Conservation (phyloP, 208 protist species). For the Angomonas ambiguus region DNA sequence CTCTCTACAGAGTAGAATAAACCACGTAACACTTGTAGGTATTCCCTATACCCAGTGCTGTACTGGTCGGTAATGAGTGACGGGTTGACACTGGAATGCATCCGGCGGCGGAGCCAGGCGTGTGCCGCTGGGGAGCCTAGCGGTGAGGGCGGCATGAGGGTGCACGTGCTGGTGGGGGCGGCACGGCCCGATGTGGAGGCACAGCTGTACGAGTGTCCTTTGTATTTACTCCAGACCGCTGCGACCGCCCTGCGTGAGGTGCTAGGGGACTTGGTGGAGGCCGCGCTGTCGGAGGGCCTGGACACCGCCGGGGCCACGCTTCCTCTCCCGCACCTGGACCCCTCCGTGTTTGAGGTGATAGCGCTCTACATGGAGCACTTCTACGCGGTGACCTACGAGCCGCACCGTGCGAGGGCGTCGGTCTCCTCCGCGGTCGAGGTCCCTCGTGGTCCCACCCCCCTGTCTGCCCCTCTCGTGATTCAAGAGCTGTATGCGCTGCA, state of each 20-base stretch:
- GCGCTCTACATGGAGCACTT: slow-evolving; percentile 75
- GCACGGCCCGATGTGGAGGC: not conserved
- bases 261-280: slow-evolving; percentile 23
- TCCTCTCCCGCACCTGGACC: slow-evolving; percentile 34
- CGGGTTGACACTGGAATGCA: too few relatives aligned
- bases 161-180: not conserved
- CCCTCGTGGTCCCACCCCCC: slow-evolving; percentile 3
- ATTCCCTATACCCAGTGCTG: too few relatives aligned
- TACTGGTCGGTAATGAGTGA: too few relatives aligned
- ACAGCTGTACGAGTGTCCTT: slow-evolving; percentile 29
- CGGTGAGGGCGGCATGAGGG: not conserved
- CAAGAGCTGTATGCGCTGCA: slow-evolving; percentile 53
- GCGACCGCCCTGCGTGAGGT: slow-evolving; percentile 34
- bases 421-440: not conserved
- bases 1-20: too few relatives aligned
- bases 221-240: slow-evolving; percentile 31
- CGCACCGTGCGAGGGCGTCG: not conserved
- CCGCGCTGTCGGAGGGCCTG: not conserved
- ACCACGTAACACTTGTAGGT: too few relatives aligned
- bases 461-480: slow-evolving; percentile 32
- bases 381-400: slow-evolving; percentile 20
- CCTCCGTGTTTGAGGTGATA: slow-evolving; percentile 39
- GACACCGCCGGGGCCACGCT: slow-evolving; percentile 5
- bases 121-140: not conserved
- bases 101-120: too few relatives aligned